Conservation (phyloP, 2,329 filamentous ascomycete genomes). For the Cercospora zeae-maydis region DNA sequence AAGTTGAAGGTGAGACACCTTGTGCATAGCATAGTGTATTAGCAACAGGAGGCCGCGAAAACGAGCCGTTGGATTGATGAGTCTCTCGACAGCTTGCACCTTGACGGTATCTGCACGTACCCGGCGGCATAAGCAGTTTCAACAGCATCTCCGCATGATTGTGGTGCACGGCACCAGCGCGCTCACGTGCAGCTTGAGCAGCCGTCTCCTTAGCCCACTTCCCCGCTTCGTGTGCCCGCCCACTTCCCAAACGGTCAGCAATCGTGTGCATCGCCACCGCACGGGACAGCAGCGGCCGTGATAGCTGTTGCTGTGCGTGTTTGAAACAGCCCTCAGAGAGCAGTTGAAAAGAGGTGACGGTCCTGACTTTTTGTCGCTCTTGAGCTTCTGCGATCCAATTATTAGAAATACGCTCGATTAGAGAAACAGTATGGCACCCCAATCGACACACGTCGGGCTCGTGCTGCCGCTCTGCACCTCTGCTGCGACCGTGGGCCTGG, state of each 20-base stretch:
- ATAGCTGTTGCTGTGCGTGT: not conserved
- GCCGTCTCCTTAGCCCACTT: conserved; percentile 5
- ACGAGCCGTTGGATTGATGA: not conserved
- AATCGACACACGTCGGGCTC: conserved; percentile 30
- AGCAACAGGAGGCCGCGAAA: conserved; percentile 9
- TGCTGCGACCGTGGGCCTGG: conserved; percentile 32
- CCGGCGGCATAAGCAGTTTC: not conserved
- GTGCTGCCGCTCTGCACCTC: conserved; percentile 33
- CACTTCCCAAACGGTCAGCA: conserved; percentile 19
- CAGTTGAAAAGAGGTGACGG: not conserved
- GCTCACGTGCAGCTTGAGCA: conserved; percentile 3
- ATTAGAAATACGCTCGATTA: not conserved
- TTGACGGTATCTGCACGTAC: not conserved
- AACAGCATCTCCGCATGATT: not conserved
- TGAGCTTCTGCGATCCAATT: not conserved
- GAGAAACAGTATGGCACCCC: conserved; percentile 25
- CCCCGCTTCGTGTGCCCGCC: conserved; percentile 3
- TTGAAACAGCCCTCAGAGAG: not conserved
- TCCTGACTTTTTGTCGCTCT: not conserved
- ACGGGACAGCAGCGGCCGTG: not conserved
- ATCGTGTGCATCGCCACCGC: conserved; percentile 10
- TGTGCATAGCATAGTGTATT: conserved; percentile 20
- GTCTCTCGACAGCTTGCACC: not conserved
- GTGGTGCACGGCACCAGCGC: not conserved
- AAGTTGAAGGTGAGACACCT: conserved; percentile 26